These are phyloP conservation scores for Trichoderma afroharzianum DNA, from an alignment of 2,329 filamentous ascomycete genomes.

Conservation along the genomic window DNA sequence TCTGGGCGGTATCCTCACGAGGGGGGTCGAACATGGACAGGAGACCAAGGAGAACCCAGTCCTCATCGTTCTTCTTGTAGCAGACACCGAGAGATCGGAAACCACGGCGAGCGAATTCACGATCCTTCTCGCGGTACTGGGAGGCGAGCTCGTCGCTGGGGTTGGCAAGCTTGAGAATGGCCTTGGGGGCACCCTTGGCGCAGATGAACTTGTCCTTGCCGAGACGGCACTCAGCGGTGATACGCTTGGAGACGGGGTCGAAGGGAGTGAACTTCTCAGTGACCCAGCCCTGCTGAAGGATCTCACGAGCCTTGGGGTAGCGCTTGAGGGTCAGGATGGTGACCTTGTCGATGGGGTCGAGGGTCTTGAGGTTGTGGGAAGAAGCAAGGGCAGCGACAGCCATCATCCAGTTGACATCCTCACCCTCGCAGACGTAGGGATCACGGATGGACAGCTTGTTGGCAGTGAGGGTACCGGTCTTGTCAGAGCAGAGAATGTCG, in stretches of 20 bases:
- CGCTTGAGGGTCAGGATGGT: slow-evolving; percentile 81
- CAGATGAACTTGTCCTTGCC: slow-evolving; percentile 81
- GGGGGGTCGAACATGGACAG: slow-evolving; percentile 93
- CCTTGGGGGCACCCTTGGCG: slow-evolving; percentile 86
- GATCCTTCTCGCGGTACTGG: slow-evolving; percentile 88
- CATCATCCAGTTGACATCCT: slow-evolving; percentile 86
- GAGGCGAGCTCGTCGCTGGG: slow-evolving; percentile 73
- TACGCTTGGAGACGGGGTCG: slow-evolving; percentile 92
- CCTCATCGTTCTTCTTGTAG: slow-evolving; percentile 75
- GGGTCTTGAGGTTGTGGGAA: slow-evolving; percentile 92
- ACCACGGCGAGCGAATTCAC: slow-evolving; percentile 87
- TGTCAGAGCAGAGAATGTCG: slow-evolving; percentile 91
- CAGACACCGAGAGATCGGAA: slow-evolving; percentile 93
- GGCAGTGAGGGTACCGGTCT: slow-evolving; percentile 90
- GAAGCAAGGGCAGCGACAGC: slow-evolving; percentile 85
- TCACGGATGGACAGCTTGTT: slow-evolving; percentile 88
- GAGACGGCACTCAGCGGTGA: slow-evolving; percentile 76
- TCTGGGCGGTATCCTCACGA: slow-evolving; percentile 85
- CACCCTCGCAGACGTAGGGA: slow-evolving; percentile 76
- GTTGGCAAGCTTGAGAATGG: slow-evolving; percentile 82
- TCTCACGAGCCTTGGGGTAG: slow-evolving; percentile 78
- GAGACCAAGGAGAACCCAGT: slow-evolving; percentile 90
- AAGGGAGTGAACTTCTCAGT: slow-evolving; percentile 77
- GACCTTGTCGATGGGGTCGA: slow-evolving; percentile 91
- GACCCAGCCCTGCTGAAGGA: slow-evolving; percentile 79